Evolutionary conservation across 352 stramenopile genomes (phyloP), one percentile per base, ranked within the genome.

Genomic region (Lagenidium giganteum): DNA sequence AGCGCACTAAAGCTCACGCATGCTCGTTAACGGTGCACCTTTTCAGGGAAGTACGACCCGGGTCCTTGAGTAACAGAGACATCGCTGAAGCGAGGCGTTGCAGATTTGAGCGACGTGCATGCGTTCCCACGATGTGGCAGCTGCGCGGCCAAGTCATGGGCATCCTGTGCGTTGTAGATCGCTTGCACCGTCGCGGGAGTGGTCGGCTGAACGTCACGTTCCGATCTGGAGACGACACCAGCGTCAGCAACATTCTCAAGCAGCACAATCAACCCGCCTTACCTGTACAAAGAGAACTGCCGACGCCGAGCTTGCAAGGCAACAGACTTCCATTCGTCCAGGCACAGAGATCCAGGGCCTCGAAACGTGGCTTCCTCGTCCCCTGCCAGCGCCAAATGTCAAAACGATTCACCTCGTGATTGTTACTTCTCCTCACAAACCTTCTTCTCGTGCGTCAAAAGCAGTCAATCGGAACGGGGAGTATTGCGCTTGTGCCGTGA

Each of bases 171-270:
- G 24, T 69, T 28, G 36, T 86, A 86, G 31, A 74, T 75, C 8
- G 47, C 42, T 33, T 81, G 60, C 7, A 83, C 67, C 1, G 61
- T 61, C 5, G 60, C 16, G 13, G 46, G 59, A 1, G 29, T 35
- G 7, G 70, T 86, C 16, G 70, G 72, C 7, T 76, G 81, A 29
- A 86, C 53, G 12, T 82, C 47, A 8, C 72, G 61, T 8, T 83
- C 64, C 18, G 29, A 5, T 28, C 11, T 30, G n/a, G 3, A 46
- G 16, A 11, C 21, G 23, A 9, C 27, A 14, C 8, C 20, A 38
- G 8, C n/a, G 32, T 18, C 12, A 20, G 11, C 11, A 38, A 9
- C 32, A 16, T 38, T 38, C 16, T 16, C 32, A 18, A 16, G 12
- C 32, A 38, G n/a, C 8, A 8, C 20, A 38, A 21, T 38, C 32